These are phyloP conservation scores for Biscogniauxia sp. DNA, from an alignment of 2,329 filamentous ascomycete genomes.

Conservation along the genomic window DNA sequence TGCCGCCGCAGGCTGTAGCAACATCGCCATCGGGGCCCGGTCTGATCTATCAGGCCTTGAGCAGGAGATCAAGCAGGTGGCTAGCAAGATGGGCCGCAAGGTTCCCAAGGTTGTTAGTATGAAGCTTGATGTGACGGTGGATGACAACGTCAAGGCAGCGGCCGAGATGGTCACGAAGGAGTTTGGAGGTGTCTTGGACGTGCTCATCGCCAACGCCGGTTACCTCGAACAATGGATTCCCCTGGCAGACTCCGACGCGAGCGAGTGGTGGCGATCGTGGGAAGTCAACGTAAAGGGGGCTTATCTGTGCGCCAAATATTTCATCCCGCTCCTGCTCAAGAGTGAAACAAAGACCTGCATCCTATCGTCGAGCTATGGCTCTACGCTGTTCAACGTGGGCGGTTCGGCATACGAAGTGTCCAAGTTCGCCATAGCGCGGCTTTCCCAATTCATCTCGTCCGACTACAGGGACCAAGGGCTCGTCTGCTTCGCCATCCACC, in stretches of 20 bases:
- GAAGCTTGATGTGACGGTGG: slow-evolving; percentile 34
- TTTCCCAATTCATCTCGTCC: slow-evolving; percentile 42
- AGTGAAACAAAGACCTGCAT: slow-evolving; percentile 40
- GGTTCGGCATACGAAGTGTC: slow-evolving; percentile 45
- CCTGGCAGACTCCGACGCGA: slow-evolving; percentile 19
- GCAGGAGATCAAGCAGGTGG: slow-evolving; percentile 37
- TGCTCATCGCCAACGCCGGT: slow-evolving; percentile 41
- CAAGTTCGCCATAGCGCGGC: slow-evolving; percentile 43
- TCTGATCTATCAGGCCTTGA: slow-evolving; percentile 41
- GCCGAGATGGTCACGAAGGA: slow-evolving; percentile 24
- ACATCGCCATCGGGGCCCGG: slow-evolving; percentile 51
- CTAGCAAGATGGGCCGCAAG: slow-evolving; percentile 24
- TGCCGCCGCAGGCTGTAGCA: slow-evolving; percentile 46
- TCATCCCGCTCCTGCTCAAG: slow-evolving; percentile 27
- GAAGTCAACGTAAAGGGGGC: slow-evolving; percentile 31
- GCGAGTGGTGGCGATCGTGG: slow-evolving; percentile 29
- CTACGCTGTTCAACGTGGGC: slow-evolving; percentile 29
- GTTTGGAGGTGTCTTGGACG: slow-evolving; percentile 33
- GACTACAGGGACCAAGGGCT: slow-evolving; percentile 44
- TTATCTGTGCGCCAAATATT: slow-evolving; percentile 26
- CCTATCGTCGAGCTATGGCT: slow-evolving; percentile 39
- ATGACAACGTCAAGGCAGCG: slow-evolving; percentile 34
- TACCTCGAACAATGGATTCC: slow-evolving; percentile 34
- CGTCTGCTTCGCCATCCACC: slow-evolving; percentile 42
- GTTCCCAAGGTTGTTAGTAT: slow-evolving; percentile 31